Base-by-base conservation (phyloP, 129 eudicot species). In the Rutidosis leptorrhynchoides region DNA sequence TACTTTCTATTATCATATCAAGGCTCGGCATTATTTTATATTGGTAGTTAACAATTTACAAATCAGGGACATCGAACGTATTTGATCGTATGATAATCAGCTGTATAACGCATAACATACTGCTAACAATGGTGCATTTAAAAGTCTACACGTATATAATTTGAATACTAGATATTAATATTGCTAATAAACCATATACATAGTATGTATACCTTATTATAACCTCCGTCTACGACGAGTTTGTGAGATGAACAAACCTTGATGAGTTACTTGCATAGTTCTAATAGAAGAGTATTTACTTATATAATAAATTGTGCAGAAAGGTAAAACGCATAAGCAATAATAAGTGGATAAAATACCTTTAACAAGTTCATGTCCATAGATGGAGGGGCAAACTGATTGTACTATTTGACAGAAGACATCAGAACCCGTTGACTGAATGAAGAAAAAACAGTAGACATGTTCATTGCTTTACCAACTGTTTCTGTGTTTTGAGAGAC, bases 331-430 rank as follows among this genome's bases (percentile, higher is more conserved):
- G 2, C 27, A 3, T 24, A n/a, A 24, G 56, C 37, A 43, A 45
- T 10, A 64, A 45, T n/a, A 24, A 3, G 58, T 46, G 43, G 4
- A 49, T 2, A 26, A 7, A 10, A 66, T 76, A 17, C 99, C 96
- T 89, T 94, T 94, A 74, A 94, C 97, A 79, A 94, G 99, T 69
- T 94, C 99, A 48, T 94, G 99, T 23, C 99, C 99, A 63, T 89
- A 94, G 30, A 94, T 94, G 70, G 99, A 89, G 30, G 99, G 99
- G 64, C 99, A 94, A 65, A 89, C 69, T 52, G 99, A 94, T 73
- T 94, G 97, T 65, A 94, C 80, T 61, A 94, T 79, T 71, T 86
- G 97, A 7, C 95, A 86, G 26, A 94, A 94, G 17, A 89, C 78
- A 79, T 84, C 99, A 20, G 90, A 65, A 77, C 99, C 60, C 84